phyloP scores from a whole-genome alignment of 805 yeast genomes.

The Yarrowia osloensis region DNA sequence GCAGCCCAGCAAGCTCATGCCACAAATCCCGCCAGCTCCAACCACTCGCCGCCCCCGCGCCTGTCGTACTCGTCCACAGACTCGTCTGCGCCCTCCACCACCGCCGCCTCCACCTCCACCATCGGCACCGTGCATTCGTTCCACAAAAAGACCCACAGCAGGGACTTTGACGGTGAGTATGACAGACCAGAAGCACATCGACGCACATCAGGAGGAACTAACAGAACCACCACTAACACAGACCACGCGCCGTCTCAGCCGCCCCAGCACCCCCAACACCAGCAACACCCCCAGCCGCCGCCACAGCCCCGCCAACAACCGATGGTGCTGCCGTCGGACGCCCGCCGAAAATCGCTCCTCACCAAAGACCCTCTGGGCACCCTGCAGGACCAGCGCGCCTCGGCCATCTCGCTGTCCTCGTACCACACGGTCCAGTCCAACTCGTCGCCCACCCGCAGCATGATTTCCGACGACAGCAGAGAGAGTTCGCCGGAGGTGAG shows the following conservation, averaged over 20 bases:
- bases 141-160: constrained; percentile 5
- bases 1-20: constrained; percentile 12
- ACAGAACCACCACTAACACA: constrained; percentile 14
- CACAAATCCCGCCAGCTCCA: not conserved
- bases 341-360: constrained; percentile 22
- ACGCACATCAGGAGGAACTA: no score
- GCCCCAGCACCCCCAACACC: not conserved
- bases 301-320: constrained; percentile 7
- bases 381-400: constrained; percentile 21
- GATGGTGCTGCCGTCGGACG: constrained; percentile 28
- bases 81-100: constrained; percentile 23
- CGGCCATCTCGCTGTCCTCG: constrained; percentile 15
- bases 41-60: constrained; percentile 20
- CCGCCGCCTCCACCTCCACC: constrained; percentile 17
- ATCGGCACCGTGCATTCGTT: constrained; percentile 14
- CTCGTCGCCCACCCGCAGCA: constrained; percentile 7
- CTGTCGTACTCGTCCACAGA: constrained; percentile 25
- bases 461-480: constrained; percentile 1
- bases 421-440: constrained; percentile 19
- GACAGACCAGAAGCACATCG: not conserved
- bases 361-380: constrained; percentile 6
- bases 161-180: constrained; percentile 23
- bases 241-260: not conserved
- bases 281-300: not conserved
- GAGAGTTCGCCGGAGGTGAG: not conserved